Conservation (phyloP, 148 eudicot genomes). For the Rhododendron mucronatum region DNA sequence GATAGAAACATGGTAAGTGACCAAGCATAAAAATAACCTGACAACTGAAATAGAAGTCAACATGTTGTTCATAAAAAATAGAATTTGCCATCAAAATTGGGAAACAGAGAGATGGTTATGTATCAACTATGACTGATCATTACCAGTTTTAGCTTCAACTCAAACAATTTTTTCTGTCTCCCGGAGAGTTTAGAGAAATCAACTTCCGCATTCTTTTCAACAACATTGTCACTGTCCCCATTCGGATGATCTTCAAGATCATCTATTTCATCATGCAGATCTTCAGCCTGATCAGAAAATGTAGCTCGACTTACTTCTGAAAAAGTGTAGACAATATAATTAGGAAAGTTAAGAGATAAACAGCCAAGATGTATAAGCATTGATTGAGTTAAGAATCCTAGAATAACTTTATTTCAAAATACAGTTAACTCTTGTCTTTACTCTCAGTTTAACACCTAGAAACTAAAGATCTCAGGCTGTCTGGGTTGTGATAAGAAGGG, state of each 20-base stretch:
- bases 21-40: not conserved
- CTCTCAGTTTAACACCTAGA: not conserved
- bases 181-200: conserved; percentile 65
- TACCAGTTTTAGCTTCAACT: conserved; percentile 86
- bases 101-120: not conserved
- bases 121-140: not conserved
- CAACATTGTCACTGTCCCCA: conserved; percentile 30
- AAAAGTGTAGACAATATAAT: not conserved
- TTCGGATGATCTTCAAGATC: conserved; percentile 31
- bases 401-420: not conserved
- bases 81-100: not conserved
- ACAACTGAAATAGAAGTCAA: not conserved
- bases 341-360: not conserved
- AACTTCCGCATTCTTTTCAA: conserved; percentile 28
- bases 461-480: not conserved
- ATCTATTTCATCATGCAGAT: conserved; percentile 30
- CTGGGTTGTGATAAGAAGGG: no score
- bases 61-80: not conserved
- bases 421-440: not conserved
- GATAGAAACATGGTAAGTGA: not conserved
- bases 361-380: not conserved
- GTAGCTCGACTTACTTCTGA: conserved; percentile 27
- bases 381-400: not conserved
- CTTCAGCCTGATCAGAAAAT: conserved; percentile 29
- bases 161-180: conserved; percentile 74